Conservation (phyloP, 2,329 filamentous ascomycete species). For the Domatiomyces globalis region DNA sequence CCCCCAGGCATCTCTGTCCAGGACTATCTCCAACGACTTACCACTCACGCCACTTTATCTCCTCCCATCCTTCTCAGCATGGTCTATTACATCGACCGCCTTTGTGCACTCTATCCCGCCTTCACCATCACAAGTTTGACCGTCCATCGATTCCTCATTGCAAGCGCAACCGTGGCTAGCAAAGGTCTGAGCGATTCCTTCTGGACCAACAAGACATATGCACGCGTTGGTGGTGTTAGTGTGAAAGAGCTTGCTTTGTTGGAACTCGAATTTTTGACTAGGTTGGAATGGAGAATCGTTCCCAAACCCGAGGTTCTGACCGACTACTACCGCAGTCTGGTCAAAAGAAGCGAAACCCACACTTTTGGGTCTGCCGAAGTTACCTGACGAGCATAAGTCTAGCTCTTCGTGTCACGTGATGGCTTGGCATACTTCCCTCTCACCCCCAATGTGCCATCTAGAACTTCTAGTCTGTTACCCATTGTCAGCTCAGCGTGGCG, state of each 20-base stretch:
- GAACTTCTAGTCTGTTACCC: neutral
- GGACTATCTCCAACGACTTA: conserved; percentile 84
- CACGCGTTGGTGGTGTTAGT: conserved; percentile 81
- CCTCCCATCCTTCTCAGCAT: conserved; percentile 92
- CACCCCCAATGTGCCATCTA: neutral
- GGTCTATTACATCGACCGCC: conserved; percentile 95
- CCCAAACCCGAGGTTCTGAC: conserved; percentile 86
- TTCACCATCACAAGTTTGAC: conserved; percentile 96
- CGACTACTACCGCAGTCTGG: conserved; percentile 80
- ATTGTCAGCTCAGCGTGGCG: neutral
- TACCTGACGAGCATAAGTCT: neutral
- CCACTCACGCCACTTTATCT: conserved; percentile 83
- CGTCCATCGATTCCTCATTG: conserved; percentile 93
- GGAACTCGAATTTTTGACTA: conserved; percentile 82
- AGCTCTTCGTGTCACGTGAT: no score
- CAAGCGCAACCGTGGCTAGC: conserved; percentile 83
- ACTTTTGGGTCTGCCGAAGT: conserved; percentile 26
- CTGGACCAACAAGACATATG: conserved; percentile 96
- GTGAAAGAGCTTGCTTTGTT: conserved; percentile 78
- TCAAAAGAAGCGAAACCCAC: conserved; percentile 52
- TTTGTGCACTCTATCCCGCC: conserved; percentile 80
- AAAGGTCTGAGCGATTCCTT: conserved; percentile 95
- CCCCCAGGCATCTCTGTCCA: conserved; percentile 86
- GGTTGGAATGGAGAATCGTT: conserved; percentile 93
- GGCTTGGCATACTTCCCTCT: no score